Evolutionary conservation across 2,329 filamentous ascomycete species (phyloP).

Genomic region (Fusarium sp.): DNA sequence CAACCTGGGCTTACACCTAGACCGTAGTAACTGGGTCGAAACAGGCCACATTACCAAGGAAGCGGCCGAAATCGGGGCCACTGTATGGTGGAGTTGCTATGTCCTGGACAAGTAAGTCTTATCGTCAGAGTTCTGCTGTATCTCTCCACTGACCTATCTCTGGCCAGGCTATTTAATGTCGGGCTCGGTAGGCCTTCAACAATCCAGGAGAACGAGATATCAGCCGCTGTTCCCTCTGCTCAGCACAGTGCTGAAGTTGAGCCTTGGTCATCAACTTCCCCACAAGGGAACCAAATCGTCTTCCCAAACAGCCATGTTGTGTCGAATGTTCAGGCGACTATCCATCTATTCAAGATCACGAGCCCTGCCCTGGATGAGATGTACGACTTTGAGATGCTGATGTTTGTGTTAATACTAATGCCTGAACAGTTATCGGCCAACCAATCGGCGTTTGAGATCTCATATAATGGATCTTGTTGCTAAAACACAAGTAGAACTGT

Average conservation of each 20-base stretch:
- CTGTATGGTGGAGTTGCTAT: conserved; percentile 6
- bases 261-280: background rate
- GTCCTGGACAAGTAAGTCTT: background rate
- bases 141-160: background rate
- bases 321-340: background rate
- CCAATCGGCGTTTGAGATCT: background rate
- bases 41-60: background rate
- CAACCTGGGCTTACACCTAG: background rate
- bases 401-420: too few species aligned
- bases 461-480: background rate
- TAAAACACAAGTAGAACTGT: background rate
- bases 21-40: background rate
- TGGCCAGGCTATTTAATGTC: background rate
- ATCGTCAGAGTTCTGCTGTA: rapidly evolving
- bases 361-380: background rate
- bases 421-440: background rate
- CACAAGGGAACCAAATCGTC: background rate
- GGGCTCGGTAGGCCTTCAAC: background rate
- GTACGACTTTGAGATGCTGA: too few species aligned
- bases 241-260: background rate
- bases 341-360: background rate
- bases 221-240: background rate
- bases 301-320: background rate
- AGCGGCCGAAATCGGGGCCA: background rate
- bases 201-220: background rate